A percentile compares a stretch with the other conserved stretches of the same genome.
Evolutionary conservation across 2,329 filamentous ascomycete species (phyloP).

Genomic region (Alternaria novae-zelandiae): DNA sequence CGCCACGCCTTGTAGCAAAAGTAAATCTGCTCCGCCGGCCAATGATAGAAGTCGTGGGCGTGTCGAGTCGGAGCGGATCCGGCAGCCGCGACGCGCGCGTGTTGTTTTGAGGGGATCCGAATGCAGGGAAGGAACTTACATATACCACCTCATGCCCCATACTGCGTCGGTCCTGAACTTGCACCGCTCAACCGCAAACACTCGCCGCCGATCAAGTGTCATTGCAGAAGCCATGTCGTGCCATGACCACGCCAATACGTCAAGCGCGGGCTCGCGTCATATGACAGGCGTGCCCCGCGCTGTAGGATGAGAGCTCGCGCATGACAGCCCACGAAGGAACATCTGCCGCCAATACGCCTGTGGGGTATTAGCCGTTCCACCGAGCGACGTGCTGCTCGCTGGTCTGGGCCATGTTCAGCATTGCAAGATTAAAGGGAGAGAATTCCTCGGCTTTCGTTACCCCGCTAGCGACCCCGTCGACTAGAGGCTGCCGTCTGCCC

Average conservation of each 20-base stretch:
- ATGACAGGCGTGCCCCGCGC: conserved; percentile 16
- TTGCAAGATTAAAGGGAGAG: conserved; percentile 15
- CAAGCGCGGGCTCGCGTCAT: conserved; percentile 13
- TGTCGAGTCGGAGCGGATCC: conserved; percentile 6
- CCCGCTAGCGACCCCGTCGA: conserved; percentile 33
- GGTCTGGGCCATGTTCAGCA: conserved; percentile 9
- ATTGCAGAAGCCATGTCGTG: background rate
- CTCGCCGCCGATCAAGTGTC: background rate
- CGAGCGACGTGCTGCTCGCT: conserved; percentile 21
- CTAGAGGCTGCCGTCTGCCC: conserved; percentile 8
- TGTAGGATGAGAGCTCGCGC: conserved; percentile 11
- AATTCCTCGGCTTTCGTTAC: conserved; percentile 38
- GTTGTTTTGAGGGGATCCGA: conserved; percentile 5
- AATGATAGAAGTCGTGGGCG: background rate
- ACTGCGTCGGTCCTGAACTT: background rate
- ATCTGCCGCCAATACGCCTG: conserved; percentile 12
- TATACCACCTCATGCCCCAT: background rate
- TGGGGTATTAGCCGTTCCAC: conserved; percentile 21
- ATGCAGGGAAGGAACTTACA: conserved; percentile 3
- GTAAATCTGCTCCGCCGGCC: background rate
- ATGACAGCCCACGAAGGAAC: conserved; percentile 10
- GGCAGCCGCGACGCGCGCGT: background rate
- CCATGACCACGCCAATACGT: background rate
- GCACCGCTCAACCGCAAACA: background rate
- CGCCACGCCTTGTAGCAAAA: background rate